phyloP scores from a whole-genome alignment of 2,329 filamentous ascomycete genomes.

The Fusarium guadeloupense region DNA sequence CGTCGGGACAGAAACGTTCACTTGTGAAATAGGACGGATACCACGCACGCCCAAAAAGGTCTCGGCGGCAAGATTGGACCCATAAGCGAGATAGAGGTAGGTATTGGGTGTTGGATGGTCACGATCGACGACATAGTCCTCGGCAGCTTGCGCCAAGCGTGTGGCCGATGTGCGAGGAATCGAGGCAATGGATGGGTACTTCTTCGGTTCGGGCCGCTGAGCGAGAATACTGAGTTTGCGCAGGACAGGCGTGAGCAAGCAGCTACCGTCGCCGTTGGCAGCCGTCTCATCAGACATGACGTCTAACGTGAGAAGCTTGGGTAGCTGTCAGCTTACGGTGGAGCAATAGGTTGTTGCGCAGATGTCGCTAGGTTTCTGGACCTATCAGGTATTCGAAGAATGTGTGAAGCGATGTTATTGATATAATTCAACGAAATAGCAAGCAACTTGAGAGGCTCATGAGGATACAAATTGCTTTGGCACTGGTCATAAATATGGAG shows the following conservation, averaged over 20 bases:
- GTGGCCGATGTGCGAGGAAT: constrained; percentile 46
- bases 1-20: constrained; percentile 83
- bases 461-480: background rate
- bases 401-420: background rate
- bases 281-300: constrained; percentile 26
- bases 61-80: constrained; percentile 83
- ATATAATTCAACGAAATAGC: background rate
- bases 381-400: background rate
- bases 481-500: constrained; percentile 13
- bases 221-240: constrained; percentile 39
- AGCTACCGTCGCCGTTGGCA: constrained; percentile 5
- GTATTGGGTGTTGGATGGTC: constrained; percentile 52
- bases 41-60: constrained; percentile 82
- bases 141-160: constrained; percentile 45
- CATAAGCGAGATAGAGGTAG: constrained; percentile 86
- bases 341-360: background rate
- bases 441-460: background rate
- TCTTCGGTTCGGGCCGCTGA: constrained; percentile 29
- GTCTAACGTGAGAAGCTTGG: background rate
- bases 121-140: constrained; percentile 36
- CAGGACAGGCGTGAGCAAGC: constrained; percentile 29
- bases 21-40: constrained; percentile 81
- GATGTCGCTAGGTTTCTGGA: background rate
- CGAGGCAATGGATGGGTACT: constrained; percentile 45
- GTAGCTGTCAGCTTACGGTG: constrained; percentile 21